Base-by-base conservation (phyloP, 1,284 basidiomycete species). In the Ustilago sp. region DNA sequence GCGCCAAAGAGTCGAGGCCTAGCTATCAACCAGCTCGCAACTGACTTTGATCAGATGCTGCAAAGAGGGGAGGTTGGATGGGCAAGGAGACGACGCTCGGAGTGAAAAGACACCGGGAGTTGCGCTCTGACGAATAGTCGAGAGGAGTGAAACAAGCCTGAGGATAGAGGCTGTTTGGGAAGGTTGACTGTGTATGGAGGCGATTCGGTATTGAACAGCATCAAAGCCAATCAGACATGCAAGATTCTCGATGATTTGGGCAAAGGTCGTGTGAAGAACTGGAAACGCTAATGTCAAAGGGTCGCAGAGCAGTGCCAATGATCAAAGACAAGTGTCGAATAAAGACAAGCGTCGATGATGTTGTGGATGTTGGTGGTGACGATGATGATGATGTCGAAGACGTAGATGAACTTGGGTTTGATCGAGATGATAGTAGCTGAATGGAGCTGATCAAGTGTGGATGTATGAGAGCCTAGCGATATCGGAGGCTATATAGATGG, bases 381-480 rank as follows among this genome's bases (percentile, higher is more conserved):
- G 56, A 28, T 31, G 38, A 45, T 35, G 47, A 36, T 13, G 34
- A 17, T 23, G 50, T 19, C 28, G 45, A n/a, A 48, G 7, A 13
- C 5, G 7, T n/a, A 48, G 19, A 48, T 38, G 6, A 28, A 23
- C 11, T 48, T 48, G 47, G 43, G 59, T n/a, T n/a, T 51, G 52
- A 8, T 53, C 17, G 63, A 52, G 43, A 32, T 23, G 62, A 39
- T 52, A 23, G 50, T 47, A 68, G 68, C 73, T 70, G 73, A 68
- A 68, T 59, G 43, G 61, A 64, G 63, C 64, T 67, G 53, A 51
- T 52, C 13, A 54, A 35, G 28, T 36, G 47, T 9, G 15, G 45
- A 32, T 36, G 50, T 28, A 62, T 35, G 53, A 41, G 58, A 68
- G 71, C 75, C 75, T 78, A 78, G 75, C 75, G 75, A 74, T 71